These are phyloP conservation scores for Suzukiozyma palmioleophila DNA, from an alignment of 1,139 yeast genomes.

Conservation along the genomic window DNA sequence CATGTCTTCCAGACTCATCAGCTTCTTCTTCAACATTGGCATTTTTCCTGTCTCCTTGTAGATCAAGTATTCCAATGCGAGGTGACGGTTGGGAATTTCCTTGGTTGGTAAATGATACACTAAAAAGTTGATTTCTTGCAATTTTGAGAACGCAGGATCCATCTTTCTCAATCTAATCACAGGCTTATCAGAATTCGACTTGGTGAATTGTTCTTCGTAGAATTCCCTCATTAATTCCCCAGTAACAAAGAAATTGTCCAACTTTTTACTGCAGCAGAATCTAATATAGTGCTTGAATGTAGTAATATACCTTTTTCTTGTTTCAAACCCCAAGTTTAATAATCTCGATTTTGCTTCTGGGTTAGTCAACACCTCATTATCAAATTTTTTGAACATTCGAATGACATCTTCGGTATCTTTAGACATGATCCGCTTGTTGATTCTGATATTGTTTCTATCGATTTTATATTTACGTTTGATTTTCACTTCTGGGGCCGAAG, in stretches of 20 bases:
- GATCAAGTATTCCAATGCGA: constrained; percentile 14
- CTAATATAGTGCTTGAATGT: constrained; percentile 15
- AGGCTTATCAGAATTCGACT: constrained; percentile 12
- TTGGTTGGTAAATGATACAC: constrained; percentile 13
- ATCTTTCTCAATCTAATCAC: constrained; percentile 14
- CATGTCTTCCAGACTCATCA: not conserved
- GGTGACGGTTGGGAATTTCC: constrained; percentile 13
- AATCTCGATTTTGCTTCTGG: constrained; percentile 13
- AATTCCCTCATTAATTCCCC: constrained; percentile 16
- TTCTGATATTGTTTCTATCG: constrained; percentile 14
- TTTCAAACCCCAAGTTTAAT: constrained; percentile 14
- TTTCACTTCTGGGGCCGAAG: not conserved
- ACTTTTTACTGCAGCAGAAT: constrained; percentile 13
- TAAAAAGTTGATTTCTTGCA: constrained; percentile 15
- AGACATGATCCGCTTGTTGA: constrained; percentile 15
- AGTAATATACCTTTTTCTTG: constrained; percentile 15
- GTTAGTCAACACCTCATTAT: constrained; percentile 14
- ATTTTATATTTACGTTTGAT: constrained; percentile 12
- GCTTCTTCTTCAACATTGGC: constrained; percentile 1
- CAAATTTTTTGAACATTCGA: constrained; percentile 15
- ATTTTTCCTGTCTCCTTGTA: constrained; percentile 10
- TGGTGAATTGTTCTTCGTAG: constrained; percentile 14
- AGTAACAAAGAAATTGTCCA: constrained; percentile 14
- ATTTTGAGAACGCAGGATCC: constrained; percentile 16
- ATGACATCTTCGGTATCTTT: constrained; percentile 15